Evolutionary conservation across 768 basidiomycete species (phyloP), one percentile per base, ranked within the genome.

Genomic region (Leccinellum rugosiceps): DNA sequence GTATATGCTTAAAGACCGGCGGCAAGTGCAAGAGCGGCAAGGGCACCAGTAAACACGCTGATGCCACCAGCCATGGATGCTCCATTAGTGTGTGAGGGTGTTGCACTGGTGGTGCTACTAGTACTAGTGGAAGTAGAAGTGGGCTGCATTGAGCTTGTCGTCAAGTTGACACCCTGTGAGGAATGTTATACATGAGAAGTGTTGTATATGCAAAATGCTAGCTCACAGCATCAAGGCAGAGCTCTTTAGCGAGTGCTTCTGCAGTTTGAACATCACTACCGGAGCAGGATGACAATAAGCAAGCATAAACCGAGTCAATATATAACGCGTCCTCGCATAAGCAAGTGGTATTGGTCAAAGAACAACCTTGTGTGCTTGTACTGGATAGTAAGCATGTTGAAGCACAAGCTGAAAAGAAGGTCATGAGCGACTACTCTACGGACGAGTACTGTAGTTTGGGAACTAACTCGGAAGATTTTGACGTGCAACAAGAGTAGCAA

Each of bases 101-200:
- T 28, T 28, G 47, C 0, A n/a, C 23, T n/a, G 4, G 47, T n/a
- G 6, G 47, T n/a, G 6, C 43, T 44, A 44, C 43, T 44, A 43
- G 41, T 44, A 44, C 43, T 44, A 4, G 19, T 43, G 9, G 41
- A 19, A 43, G 41, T 59, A 0, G 66, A 57, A 17, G 63, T 44
- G 8, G 55, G 6, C 23, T 50, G 21, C 1, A 47, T 6, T 11
- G 69, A 50, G 25, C 72, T 63, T 19, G 68, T 9, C 9, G 70
- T 77, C 60, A 86, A 70, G 6, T 80, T 83, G 6, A 86, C 81
- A 56, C 83, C 83, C 84, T 86, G 59, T 15, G 59, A 53, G 46
- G 47, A 48, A 53, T 23, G 17, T 57, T 25, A 50, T 31, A 5
- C 28, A 9, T 17, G 19, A 21, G 28, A 25, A 54, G 25, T 25